phyloP scores from a whole-genome alignment of 2,329 filamentous ascomycete species.

The Venturia aucupariae region DNA sequence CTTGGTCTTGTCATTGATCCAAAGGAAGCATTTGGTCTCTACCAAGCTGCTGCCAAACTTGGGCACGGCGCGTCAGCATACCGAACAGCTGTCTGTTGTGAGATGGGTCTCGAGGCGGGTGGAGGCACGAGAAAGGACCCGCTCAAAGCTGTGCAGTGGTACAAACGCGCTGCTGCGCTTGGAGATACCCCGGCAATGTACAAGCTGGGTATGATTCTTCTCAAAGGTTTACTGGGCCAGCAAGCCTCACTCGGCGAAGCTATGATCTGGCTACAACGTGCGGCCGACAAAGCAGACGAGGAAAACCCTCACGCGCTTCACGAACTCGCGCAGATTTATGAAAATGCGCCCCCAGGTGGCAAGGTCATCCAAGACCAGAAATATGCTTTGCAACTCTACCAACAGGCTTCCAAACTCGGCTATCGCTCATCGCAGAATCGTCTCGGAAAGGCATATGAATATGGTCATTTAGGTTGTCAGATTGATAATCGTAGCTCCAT shows the following conservation, averaged over 20 bases:
- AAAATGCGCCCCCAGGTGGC: slow-evolving; percentile 57
- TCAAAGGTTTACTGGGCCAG: slow-evolving; percentile 91
- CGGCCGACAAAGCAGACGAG: slow-evolving; percentile 74
- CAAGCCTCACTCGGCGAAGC: slow-evolving; percentile 74
- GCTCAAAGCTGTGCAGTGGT: slow-evolving; percentile 95
- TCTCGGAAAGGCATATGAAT: slow-evolving; percentile 81
- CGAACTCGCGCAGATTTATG: slow-evolving; percentile 62
- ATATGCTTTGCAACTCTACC: slow-evolving; percentile 74
- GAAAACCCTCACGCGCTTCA: slow-evolving; percentile 95
- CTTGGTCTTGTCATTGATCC: slow-evolving; percentile 73
- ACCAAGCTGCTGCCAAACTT: slow-evolving; percentile 85
- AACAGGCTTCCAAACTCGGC: slow-evolving; percentile 74
- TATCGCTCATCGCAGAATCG: slow-evolving; percentile 95
- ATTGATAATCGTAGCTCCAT: slow-evolving; percentile 81
- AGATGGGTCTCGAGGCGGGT: slow-evolving; percentile 88
- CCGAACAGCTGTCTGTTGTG: slow-evolving; percentile 91
- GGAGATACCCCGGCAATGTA: slow-evolving; percentile 95
- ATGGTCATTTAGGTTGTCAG: slow-evolving; percentile 71
- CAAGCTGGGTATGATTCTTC: slow-evolving; percentile 91
- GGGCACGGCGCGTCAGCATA: slow-evolving; percentile 84
- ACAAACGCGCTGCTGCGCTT: slow-evolving; percentile 80
- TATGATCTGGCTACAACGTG: slow-evolving; percentile 84
- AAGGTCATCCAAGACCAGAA: slow-evolving; percentile 69
- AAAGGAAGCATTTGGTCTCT: slow-evolving; percentile 87
- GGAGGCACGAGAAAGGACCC: slow-evolving; percentile 88